Percentiles rank a stretch among this genome's conserved stretches.
phyloP scores from a whole-genome alignment of 768 basidiomycete species.

The Termitomyces sp. region DNA sequence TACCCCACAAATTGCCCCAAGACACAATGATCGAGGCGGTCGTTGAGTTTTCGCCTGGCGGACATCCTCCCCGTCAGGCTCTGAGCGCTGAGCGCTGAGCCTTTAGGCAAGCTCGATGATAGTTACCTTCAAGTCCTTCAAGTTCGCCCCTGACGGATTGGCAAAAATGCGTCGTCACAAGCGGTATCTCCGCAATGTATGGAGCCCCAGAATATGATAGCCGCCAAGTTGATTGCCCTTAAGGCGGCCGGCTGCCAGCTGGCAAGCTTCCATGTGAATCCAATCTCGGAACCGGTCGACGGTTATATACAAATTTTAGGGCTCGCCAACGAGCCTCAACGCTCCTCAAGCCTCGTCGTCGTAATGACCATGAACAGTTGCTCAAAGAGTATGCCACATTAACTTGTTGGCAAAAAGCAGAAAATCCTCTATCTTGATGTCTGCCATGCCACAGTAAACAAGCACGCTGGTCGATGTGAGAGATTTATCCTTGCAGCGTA shows the following conservation, averaged over 20 bases:
- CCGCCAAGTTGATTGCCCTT: neutral
- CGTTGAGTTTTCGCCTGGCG: neutral
- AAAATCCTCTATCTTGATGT: too few relatives aligned
- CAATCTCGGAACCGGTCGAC: neutral
- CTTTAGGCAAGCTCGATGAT: neutral
- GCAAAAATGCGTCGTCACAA: neutral
- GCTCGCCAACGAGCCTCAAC: neutral
- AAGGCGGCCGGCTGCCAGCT: neutral
- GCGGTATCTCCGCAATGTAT: neutral
- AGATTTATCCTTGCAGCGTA: too few relatives aligned
- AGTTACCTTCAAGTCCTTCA: neutral
- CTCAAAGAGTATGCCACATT: too few relatives aligned
- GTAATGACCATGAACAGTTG: too few relatives aligned
- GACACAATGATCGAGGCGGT: neutral
- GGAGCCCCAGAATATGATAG: constrained; percentile 2
- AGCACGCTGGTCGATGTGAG: neutral
- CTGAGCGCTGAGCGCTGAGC: neutral
- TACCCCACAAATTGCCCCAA: neutral
- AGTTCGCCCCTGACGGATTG: neutral
- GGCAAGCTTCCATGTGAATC: neutral
- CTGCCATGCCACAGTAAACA: neutral
- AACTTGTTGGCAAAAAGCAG: too few relatives aligned
- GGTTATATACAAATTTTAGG: neutral
- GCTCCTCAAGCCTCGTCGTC: too few relatives aligned
- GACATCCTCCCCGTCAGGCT: neutral